Evolutionary conservation across 2,329 filamentous ascomycete genomes (phyloP).

Genomic region (Aspergillus glaucus): DNA sequence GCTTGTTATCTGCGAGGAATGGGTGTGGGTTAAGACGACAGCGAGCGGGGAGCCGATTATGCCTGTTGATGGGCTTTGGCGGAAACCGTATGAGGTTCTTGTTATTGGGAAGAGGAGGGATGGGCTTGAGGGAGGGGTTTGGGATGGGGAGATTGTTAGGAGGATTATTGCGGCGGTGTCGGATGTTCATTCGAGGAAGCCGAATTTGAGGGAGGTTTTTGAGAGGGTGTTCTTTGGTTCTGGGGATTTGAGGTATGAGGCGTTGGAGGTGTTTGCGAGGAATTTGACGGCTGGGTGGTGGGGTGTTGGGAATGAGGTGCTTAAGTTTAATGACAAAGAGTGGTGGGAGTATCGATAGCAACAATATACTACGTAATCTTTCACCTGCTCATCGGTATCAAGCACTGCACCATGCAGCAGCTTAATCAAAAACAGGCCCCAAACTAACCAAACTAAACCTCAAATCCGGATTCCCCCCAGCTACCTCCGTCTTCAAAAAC

Average conservation of each 20-base stretch:
- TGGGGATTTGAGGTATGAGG: conserved; percentile 35
- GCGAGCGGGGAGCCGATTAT: conserved; percentile 47
- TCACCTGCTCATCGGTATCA: not conserved
- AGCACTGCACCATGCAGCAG: not conserved
- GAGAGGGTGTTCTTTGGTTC: conserved; percentile 39
- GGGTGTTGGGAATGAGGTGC: conserved; percentile 56
- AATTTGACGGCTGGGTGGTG: conserved; percentile 56
- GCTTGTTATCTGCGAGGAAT: conserved; percentile 52
- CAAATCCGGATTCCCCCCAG: conserved; percentile 50
- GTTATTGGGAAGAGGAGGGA: conserved; percentile 36
- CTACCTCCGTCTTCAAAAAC: conserved; percentile 54
- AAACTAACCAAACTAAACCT: conserved; percentile 59
- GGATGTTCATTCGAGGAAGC: conserved; percentile 61
- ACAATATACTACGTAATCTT: not conserved
- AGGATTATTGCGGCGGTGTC: conserved; percentile 54
- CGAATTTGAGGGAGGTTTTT: conserved; percentile 52
- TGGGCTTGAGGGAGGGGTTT: conserved; percentile 13
- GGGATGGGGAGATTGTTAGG: conserved; percentile 26
- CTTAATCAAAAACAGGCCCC: conserved; percentile 49
- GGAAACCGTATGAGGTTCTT: conserved; percentile 58
- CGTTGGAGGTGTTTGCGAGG: conserved; percentile 56
- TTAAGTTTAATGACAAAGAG: conserved; percentile 53
- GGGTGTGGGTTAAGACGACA: conserved; percentile 60
- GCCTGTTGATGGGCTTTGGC: conserved; percentile 48
- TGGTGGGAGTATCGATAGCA: conserved; percentile 39